A percentile compares a stretch with the other conserved stretches of the same genome.
Conservation (phyloP, 2,329 filamentous ascomycete species). For the Daldinia sp. region DNA sequence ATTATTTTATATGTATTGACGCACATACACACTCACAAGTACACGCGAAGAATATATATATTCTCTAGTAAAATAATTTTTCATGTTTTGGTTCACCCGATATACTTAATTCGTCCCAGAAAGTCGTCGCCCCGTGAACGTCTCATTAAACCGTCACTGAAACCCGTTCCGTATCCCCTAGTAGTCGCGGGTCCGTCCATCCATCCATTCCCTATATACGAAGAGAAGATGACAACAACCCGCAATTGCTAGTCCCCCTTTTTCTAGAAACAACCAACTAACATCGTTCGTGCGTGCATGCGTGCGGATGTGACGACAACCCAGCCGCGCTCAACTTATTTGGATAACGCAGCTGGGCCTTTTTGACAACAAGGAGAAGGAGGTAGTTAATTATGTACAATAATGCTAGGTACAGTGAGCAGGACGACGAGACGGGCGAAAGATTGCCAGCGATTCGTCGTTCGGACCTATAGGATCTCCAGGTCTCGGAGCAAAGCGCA, state of each 20-base stretch:
- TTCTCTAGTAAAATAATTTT: not conserved
- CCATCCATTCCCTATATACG: not conserved
- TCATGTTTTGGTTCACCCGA: not conserved
- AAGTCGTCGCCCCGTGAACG: not conserved
- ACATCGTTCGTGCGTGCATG: not conserved
- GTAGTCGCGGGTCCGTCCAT: not conserved
- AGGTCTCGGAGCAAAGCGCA: conserved; percentile 9
- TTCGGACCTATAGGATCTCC: conserved; percentile 3
- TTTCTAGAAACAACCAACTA: not conserved
- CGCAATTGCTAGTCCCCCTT: not conserved
- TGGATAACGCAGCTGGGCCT: not conserved
- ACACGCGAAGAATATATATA: not conserved
- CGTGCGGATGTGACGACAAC: not conserved
- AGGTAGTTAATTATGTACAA: conserved; percentile 36
- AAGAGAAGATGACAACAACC: not conserved
- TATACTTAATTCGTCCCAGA: not conserved
- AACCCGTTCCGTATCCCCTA: not conserved
- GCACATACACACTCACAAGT: not conserved
- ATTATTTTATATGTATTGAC: not conserved
- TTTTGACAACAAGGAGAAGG: conserved; percentile 21
- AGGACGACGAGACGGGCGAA: conserved; percentile 18
- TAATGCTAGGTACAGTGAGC: conserved; percentile 35
- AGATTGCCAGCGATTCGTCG: conserved; percentile 22
- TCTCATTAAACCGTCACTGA: not conserved
- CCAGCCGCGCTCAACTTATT: not conserved